These are phyloP conservation scores for Talaromyces proteolyticus DNA, from an alignment of 495 filamentous ascomycete genomes.

Conservation along the genomic window DNA sequence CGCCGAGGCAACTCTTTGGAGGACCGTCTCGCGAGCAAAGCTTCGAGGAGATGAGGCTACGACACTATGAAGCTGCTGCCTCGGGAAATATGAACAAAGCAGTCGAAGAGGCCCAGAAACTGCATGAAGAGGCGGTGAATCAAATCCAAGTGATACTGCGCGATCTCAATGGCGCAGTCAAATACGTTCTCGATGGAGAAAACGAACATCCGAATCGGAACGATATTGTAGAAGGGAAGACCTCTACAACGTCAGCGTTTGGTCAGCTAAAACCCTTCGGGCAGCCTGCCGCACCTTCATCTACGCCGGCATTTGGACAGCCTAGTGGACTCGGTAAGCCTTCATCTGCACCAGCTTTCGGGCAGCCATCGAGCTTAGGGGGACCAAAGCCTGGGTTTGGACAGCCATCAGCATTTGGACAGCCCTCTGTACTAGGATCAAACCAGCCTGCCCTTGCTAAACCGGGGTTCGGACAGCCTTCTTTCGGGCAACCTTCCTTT, in stretches of 20 bases:
- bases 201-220: conserved; percentile 77
- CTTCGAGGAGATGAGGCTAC: conserved; percentile 72
- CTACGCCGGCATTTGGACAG: conserved; percentile 27
- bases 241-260: conserved; percentile 18
- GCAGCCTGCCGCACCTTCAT: conserved; percentile 17
- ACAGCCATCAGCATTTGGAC: conserved; percentile 21
- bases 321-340: conserved; percentile 6
- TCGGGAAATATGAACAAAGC: conserved; percentile 59
- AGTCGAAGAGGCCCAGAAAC: conserved; percentile 55
- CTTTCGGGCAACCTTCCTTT: conserved; percentile 24
- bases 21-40: conserved; percentile 74
- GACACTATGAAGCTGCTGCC: conserved; percentile 54
- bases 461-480: conserved; percentile 22
- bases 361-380: conserved; percentile 18
- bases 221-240: conserved; percentile 56
- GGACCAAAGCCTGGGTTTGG: conserved; percentile 23
- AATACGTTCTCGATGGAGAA: conserved; percentile 60
- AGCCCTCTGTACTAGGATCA: conserved; percentile 24
- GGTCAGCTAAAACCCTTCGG: conserved; percentile 25
- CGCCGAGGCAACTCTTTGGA: conserved; percentile 74
- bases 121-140: conserved; percentile 54
- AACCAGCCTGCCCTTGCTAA: conserved; percentile 19
- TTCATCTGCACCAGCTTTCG: conserved; percentile 18
- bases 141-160: conserved; percentile 63
- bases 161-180: conserved; percentile 64